Evolutionary conservation across 441 rosid genomes (phyloP).

Genomic region (Gossypium davidsonii): DNA sequence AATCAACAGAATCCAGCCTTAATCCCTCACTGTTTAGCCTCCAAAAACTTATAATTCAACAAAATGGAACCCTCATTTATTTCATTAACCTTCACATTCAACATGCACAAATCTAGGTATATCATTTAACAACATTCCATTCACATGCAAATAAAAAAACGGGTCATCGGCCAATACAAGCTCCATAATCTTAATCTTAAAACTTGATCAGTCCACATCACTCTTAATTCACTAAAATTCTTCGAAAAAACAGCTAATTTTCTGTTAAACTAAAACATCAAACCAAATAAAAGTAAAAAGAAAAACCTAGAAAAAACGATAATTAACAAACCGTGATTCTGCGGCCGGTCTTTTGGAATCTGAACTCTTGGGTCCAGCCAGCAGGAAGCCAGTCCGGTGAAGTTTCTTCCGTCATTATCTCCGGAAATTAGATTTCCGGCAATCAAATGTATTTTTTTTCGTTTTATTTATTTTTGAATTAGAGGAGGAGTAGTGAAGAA

Average conservation of each 20-base stretch:
- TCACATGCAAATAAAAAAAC: constrained; percentile 2
- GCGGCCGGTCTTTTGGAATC: constrained; percentile 42
- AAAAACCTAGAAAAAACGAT: background rate
- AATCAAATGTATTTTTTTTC: background rate
- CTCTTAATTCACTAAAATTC: background rate
- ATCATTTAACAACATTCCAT: background rate
- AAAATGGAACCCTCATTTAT: background rate
- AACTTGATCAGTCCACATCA: background rate
- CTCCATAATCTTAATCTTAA: background rate
- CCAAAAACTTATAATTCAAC: background rate
- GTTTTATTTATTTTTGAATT: background rate
- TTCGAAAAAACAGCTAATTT: background rate
- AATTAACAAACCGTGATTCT: constrained; percentile 32
- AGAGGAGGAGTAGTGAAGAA: background rate
- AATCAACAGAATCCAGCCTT: background rate
- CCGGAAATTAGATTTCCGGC: constrained; percentile 3
- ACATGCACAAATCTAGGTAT: background rate
- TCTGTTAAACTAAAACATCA: background rate
- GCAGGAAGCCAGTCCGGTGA: constrained; percentile 48
- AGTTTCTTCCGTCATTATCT: constrained; percentile 17
- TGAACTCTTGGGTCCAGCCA: constrained; percentile 42
- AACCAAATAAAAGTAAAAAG: background rate
- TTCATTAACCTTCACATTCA: background rate
- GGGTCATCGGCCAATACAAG: background rate
- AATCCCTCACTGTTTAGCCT: background rate